Percentiles rank a stretch among this genome's conserved stretches.
Conservation (phyloP, 2,329 filamentous ascomycete species). For the Trematosphaeria pertusa region DNA sequence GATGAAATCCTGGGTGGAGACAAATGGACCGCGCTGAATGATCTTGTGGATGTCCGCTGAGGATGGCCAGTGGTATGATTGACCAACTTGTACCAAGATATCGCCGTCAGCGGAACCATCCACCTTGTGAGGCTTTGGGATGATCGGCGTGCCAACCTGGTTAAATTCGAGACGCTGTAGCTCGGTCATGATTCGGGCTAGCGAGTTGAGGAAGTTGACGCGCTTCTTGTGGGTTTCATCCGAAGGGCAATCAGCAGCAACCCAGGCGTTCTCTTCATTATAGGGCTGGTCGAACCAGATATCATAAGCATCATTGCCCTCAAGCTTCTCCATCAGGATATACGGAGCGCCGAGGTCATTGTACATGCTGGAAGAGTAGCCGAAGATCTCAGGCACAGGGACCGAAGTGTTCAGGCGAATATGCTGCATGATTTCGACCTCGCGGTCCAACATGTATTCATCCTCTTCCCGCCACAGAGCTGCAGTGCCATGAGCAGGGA, state of each 20-base stretch:
- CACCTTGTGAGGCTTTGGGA: background rate
- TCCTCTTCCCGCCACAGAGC: constrained; percentile 4
- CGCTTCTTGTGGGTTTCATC: constrained; percentile 3
- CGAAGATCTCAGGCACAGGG: constrained; percentile 16
- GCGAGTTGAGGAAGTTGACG: constrained; percentile 11
- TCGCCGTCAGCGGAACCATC: constrained; percentile 1
- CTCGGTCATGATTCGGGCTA: constrained; percentile 7
- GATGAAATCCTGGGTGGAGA: constrained; percentile 8
- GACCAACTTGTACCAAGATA: constrained; percentile 1
- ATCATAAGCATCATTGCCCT: constrained; percentile 5
- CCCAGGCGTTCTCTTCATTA: background rate
- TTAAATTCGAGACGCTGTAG: constrained; percentile 14
- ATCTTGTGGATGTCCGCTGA: constrained; percentile 4
- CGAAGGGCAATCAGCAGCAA: background rate
- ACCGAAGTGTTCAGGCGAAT: constrained; percentile 7
- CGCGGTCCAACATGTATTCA: constrained; percentile 9
- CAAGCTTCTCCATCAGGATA: constrained; percentile 15
- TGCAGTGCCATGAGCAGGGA: constrained; percentile 7
- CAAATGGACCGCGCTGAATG: constrained; percentile 7
- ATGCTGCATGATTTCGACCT: background rate
- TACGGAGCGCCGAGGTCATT: constrained; percentile 21
- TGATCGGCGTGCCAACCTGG: constrained; percentile 6
- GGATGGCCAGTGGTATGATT: background rate
- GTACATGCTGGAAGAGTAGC: constrained; percentile 16
- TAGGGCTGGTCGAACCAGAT: constrained; percentile 16